phyloP scores from a whole-genome alignment of 177 flowering plant genomes.

The Telopea speciosissima region DNA sequence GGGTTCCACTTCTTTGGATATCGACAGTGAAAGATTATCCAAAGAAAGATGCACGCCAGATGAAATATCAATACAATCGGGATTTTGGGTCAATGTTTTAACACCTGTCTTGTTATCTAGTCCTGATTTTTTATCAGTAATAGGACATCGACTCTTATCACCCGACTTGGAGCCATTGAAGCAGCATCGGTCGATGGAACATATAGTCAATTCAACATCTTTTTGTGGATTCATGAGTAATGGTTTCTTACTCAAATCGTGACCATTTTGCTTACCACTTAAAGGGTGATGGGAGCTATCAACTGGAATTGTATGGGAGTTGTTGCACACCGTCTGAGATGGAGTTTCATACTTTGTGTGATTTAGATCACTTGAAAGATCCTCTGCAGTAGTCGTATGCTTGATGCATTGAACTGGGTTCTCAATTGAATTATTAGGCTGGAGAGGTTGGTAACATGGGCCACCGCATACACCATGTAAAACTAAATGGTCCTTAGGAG shows the following conservation, averaged over 20 bases:
- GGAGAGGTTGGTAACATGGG: not conserved
- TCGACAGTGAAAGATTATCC: slow-evolving; percentile 18
- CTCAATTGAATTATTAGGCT: not conserved
- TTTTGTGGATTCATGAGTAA: not conserved
- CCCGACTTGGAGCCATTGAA: not conserved
- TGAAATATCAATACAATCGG: not conserved
- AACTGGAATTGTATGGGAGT: not conserved
- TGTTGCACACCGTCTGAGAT: not conserved
- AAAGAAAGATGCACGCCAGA: slow-evolving; percentile 18
- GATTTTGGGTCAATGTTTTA: not conserved
- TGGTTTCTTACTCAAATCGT: not conserved
- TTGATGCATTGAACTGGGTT: not conserved
- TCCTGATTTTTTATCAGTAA: not conserved
- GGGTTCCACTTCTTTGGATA: slow-evolving; percentile 15
- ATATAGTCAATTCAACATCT: not conserved
- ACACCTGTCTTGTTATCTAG: not conserved
- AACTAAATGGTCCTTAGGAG: not conserved
- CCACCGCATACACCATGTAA: slow-evolving; percentile 2
- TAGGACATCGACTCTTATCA: not conserved
- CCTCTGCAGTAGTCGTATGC: not conserved
- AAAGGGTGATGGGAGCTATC: not conserved
- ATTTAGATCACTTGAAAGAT: slow-evolving; percentile 5
- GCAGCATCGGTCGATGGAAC: not conserved
- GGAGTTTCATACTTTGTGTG: slow-evolving; percentile 4
- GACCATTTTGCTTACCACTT: not conserved